These are phyloP conservation scores for Kluyveromyces nonfermentans DNA, from an alignment of 805 yeast genomes.

Conservation along the genomic window DNA sequence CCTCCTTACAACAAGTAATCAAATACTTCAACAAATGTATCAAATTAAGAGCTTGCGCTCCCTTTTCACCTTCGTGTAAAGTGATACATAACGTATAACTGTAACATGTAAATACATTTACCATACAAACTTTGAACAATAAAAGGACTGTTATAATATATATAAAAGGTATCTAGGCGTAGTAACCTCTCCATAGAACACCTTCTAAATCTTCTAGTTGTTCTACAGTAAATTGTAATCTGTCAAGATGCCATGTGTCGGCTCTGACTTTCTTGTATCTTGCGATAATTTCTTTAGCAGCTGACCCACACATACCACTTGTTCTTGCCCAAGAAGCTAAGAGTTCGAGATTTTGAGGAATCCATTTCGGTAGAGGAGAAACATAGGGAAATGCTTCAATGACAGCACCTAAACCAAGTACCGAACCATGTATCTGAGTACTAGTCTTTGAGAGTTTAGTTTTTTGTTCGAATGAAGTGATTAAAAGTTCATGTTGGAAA, in stretches of 20 bases:
- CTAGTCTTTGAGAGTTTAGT: constrained; percentile 32
- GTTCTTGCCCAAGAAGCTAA: constrained; percentile 66
- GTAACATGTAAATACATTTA: too few relatives aligned
- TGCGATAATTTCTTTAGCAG: constrained; percentile 74
- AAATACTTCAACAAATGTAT: too few relatives aligned
- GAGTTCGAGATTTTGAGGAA: constrained; percentile 60
- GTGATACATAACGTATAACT: background rate
- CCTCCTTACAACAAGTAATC: too few relatives aligned
- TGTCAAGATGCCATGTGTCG: constrained; percentile 93
- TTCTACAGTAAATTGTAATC: constrained; percentile 58
- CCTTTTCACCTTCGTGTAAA: background rate
- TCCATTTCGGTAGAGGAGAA: constrained; percentile 89
- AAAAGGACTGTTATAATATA: too few relatives aligned
- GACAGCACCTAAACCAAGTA: constrained; percentile 80
- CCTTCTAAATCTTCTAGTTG: constrained; percentile 91
- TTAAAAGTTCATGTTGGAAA: constrained; percentile 29
- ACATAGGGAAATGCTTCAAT: constrained; percentile 83
- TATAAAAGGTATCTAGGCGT: constrained; percentile 39
- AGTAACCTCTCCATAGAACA: constrained; percentile 85
- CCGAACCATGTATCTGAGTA: constrained; percentile 66
- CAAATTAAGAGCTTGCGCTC: background rate
- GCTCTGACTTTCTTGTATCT: constrained; percentile 86
- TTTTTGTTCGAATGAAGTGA: constrained; percentile 21
- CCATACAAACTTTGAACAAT: too few relatives aligned
- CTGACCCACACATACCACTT: constrained; percentile 69